Conservation (phyloP, 768 basidiomycete genomes). For the Suillus subaureus region DNA sequence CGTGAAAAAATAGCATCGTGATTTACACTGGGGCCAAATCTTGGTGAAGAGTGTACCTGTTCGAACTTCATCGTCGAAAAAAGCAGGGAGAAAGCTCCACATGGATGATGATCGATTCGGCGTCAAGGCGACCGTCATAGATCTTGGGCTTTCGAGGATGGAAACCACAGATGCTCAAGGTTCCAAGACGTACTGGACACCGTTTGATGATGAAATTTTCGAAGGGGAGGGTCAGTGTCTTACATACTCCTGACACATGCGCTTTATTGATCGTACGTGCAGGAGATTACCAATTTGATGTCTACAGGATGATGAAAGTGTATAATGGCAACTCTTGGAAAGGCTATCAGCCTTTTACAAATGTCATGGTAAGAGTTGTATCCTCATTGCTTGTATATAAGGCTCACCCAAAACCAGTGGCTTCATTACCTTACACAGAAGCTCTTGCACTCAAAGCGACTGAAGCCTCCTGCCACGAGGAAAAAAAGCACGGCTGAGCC, state of each 20-base stretch:
- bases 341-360: constrained; percentile 78
- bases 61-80: constrained; percentile 39
- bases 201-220: constrained; percentile 87
- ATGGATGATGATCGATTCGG: constrained; percentile 75
- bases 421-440: constrained; percentile 81
- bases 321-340: constrained; percentile 70
- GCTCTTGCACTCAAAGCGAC: constrained; percentile 67
- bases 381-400: constrained; percentile 12
- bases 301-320: constrained; percentile 86
- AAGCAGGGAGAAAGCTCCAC: constrained; percentile 32
- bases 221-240: constrained; percentile 75
- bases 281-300: constrained; percentile 94
- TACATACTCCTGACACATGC: neutral
- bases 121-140: constrained; percentile 84
- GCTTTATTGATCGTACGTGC: constrained; percentile 17
- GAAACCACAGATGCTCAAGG: constrained; percentile 52
- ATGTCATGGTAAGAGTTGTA: constrained; percentile 73
- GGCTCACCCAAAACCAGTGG: constrained; percentile 61
- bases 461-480: constrained; percentile 57
- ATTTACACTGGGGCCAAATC: constrained; percentile 98
- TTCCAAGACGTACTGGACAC: constrained; percentile 66
- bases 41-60: constrained; percentile 64
- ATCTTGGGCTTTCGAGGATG: constrained; percentile 91
- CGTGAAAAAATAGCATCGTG: constrained; percentile 73
- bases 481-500: constrained; percentile 28